Evolutionary conservation across 495 filamentous ascomycete species (phyloP), one percentile per base, ranked within the genome.

Genomic region (Podospora tetraspora): DNA sequence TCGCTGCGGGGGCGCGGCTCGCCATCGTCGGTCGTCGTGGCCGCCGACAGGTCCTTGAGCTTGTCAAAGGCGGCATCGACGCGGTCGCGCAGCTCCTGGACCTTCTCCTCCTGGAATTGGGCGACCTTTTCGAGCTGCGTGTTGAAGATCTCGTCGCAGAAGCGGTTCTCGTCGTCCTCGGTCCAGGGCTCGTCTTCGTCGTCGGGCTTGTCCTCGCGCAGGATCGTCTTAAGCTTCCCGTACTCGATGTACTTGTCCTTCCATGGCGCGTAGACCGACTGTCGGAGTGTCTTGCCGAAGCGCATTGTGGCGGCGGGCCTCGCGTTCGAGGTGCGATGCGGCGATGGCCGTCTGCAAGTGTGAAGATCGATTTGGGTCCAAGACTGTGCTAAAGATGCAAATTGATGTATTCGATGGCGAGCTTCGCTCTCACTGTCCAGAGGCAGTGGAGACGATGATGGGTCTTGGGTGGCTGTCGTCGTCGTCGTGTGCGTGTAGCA

Each of bases 91-190:
- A 97, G 84, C 71, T 85, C 83, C 74, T 89, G 82, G 66, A 89
- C 86, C 61, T 87, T 95, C 64, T 90, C 86, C 37, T 84, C 84
- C 76, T 97, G 95, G 79, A 98, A 99, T 57, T 86, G 81, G 74
- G 94, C 89, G 70, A 98, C 95, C 81, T 98, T 98, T 72, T 98
- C 94, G 74, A 99, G 83, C 81, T 99, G 92, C 6, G 90, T 88
- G 77, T 97, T 99, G 74, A 97, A 84, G 63, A 97, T 80, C 83
- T 97, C 95, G 74, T 97, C 93, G 72, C 96, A 94, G 78, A 99
- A 99, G 12, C 83, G 84, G 68, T 90, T 90, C 82, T 98, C 95
- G 79, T 99, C 95, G n/a, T 93, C 88, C 68, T 97, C 93, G 37
- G 96, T 98, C 95, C 95, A 99, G 43, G 79, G 81, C 72, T 79